Evolutionary conservation across 345 rosid species (phyloP).

Genomic region (Aethionema arabicum): DNA sequence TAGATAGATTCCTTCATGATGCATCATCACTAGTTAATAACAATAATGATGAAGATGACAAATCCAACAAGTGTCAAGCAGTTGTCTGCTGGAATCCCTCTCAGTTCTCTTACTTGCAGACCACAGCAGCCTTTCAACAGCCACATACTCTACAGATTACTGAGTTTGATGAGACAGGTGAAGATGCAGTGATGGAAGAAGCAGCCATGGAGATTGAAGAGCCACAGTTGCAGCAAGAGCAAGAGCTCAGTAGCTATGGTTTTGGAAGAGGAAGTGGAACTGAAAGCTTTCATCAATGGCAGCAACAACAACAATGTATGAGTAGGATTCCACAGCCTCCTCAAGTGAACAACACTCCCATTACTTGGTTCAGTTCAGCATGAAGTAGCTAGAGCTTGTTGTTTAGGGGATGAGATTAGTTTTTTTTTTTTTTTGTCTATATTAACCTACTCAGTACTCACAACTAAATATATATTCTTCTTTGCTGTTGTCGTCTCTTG

Average conservation of each 20-base stretch:
- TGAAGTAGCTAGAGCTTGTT: no score
- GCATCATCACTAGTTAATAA: slow-evolving; percentile 26
- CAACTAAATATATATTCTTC: no score
- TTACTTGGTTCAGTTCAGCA: slow-evolving; percentile 42
- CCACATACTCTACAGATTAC: slow-evolving; percentile 36
- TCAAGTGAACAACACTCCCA: slow-evolving; percentile 43
- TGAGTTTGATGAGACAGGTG: slow-evolving; percentile 55
- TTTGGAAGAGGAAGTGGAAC: slow-evolving; percentile 18
- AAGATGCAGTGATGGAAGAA: slow-evolving; percentile 43
- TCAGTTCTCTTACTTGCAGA: slow-evolving; percentile 16
- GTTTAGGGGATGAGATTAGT: no score
- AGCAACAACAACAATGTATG: slow-evolving; percentile 62
- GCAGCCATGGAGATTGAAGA: slow-evolving; percentile 52
- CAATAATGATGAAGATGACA: neutral
- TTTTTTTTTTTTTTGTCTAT: no score
- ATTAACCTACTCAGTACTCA: no score
- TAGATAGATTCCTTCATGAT: slow-evolving; percentile 41
- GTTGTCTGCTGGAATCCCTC: slow-evolving; percentile 61
- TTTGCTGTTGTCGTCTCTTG: no score
- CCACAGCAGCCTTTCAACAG: slow-evolving; percentile 14
- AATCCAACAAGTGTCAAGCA: slow-evolving; percentile 39
- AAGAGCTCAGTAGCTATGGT: slow-evolving; percentile 13
- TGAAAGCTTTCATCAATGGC: slow-evolving; percentile 44
- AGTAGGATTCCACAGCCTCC: slow-evolving; percentile 53
- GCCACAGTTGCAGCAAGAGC: neutral